These are phyloP conservation scores for Flaveria trinervia DNA, from an alignment of 129 eudicot genomes.

Conservation along the genomic window DNA sequence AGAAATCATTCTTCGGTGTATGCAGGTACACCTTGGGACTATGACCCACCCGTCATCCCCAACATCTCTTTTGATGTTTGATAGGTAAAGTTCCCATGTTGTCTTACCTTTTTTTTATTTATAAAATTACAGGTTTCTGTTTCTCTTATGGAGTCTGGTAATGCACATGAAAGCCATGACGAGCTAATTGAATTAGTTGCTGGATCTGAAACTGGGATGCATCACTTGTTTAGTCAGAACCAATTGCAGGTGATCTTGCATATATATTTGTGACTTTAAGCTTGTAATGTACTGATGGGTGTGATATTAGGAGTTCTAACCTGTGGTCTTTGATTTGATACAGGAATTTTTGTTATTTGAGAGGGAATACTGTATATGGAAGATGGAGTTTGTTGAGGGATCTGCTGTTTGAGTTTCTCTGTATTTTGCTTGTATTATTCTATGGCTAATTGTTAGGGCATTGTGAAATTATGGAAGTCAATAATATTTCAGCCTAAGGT, in stretches of 20 bases:
- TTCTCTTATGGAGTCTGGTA: conserved; percentile 72
- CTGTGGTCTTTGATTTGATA: background rate
- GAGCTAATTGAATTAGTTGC: conserved; percentile 78
- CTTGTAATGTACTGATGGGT: background rate
- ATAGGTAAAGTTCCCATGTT: background rate
- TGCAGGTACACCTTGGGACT: conserved; percentile 65
- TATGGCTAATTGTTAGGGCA: conserved; percentile 5
- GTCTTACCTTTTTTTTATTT: background rate
- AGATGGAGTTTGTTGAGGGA: conserved; percentile 68
- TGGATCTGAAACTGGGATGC: conserved; percentile 59
- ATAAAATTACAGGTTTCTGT: conserved; percentile 62
- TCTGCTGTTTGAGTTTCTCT: conserved; percentile 39
- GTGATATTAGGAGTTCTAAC: background rate
- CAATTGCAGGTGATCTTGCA: conserved; percentile 74
- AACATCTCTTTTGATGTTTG: conserved; percentile 1
- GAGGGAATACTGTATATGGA: conserved; percentile 73
- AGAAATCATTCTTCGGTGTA: conserved; percentile 79
- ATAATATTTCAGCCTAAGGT: background rate
- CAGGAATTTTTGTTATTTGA: conserved; percentile 87
- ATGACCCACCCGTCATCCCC: background rate
- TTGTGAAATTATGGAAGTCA: background rate
- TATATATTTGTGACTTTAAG: background rate
- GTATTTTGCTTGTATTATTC: conserved; percentile 25
- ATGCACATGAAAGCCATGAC: conserved; percentile 65
- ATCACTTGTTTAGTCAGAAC: conserved; percentile 72